Evolutionary conservation across 306 rosid genomes (phyloP), one percentile per base, ranked within the genome.

Genomic region (Dalbergia cultrata): DNA sequence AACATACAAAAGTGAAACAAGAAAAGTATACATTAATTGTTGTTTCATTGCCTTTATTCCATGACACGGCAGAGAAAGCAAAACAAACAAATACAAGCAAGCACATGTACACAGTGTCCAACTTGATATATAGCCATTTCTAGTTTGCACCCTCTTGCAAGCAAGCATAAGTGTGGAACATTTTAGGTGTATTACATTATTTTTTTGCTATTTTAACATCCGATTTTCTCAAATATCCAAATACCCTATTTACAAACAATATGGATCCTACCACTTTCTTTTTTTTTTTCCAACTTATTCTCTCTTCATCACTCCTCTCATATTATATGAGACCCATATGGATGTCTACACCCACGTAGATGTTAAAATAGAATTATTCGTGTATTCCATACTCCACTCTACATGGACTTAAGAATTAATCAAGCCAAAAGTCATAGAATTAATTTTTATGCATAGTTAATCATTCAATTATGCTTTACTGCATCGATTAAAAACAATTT

Each of bases 1-100:
- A 18, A 3, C 8, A 2, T 33, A 37, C 70, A 19, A 68, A 81
- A 76, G 45, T 72, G 39, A 60, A 17, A 8, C 14, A 14, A 2
- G 17, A 35, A 5, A 47, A 17, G 61, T 4, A 17, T 77, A 45
- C 44, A 54, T 73, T 53, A 43, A 39, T 70, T 70, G 54, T 53
- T 12, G 12, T 67, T 65, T 72, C 21, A 8, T 4, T 44, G 58
- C 19, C 87, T 87, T 85, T 85, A 84, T 87, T 85, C 87, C 39
- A 12, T 76, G 79, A 67, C 79, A 52, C 56, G 78, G 64, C 76
- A 67, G 75, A 12, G 59, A 66, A 74, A 74, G 78, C 31, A 58
- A n/a, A 67, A 34, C 58, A 39, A 72, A 43, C 35, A 11, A 39
- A 47, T 18, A 47, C 37, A 67, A 64, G 78, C 31, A 80, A 66